phyloP scores from a whole-genome alignment of 352 stramenopile species.

The Blastocystis hominis region DNA sequence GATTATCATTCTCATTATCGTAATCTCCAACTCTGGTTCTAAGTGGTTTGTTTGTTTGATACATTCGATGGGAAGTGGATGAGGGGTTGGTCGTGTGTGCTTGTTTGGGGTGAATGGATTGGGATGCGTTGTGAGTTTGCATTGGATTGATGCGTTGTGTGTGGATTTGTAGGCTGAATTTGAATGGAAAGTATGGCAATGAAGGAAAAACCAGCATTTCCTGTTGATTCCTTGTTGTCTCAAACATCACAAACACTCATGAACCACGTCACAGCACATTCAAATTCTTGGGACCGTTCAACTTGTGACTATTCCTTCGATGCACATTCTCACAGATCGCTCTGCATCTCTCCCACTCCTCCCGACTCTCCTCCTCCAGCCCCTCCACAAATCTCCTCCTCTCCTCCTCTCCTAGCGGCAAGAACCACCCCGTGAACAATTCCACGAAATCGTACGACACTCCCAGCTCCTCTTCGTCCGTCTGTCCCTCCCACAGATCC shows the following conservation, averaged over 20 bases:
- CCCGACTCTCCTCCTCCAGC: not conserved
- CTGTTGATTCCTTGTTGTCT: too few relatives aligned
- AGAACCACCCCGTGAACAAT: conserved; percentile 22
- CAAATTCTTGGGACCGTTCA: not conserved
- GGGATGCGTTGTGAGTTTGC: too few relatives aligned
- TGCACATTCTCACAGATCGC: not conserved
- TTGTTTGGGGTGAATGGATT: too few relatives aligned
- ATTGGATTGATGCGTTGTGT: too few relatives aligned
- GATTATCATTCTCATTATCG: conserved; percentile 40
- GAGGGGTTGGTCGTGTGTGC: too few relatives aligned
- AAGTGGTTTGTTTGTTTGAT: too few relatives aligned
- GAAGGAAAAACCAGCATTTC: too few relatives aligned
- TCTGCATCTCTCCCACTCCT: not conserved
- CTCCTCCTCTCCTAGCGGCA: not conserved
- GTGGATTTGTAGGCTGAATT: too few relatives aligned
- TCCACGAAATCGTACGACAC: conserved; percentile 54
- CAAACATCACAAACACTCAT: too few relatives aligned
- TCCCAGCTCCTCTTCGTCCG: conserved; percentile 52
- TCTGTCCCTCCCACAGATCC: conserved; percentile 56
- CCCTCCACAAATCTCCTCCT: not conserved
- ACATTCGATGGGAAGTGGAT: too few relatives aligned
- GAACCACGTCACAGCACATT: conserved; percentile 7
- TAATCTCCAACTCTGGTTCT: not conserved
- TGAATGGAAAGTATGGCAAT: too few relatives aligned
- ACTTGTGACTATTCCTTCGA: not conserved